phyloP scores from a whole-genome alignment of 805 yeast genomes.

The Wickerhamiella allomyrinae region DNA sequence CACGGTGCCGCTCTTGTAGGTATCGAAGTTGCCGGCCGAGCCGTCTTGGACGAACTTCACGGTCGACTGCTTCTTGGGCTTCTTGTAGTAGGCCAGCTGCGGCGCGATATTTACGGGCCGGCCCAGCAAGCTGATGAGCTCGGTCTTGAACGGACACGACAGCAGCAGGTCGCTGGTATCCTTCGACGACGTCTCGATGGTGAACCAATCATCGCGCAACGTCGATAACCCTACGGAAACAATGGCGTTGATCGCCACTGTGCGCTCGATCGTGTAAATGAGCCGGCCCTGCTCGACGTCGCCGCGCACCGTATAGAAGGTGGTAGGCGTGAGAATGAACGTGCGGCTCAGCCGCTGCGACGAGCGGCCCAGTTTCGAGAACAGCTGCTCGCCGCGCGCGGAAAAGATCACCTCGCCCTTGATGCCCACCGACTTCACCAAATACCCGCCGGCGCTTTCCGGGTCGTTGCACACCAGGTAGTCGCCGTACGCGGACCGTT shows the following conservation, averaged over 20 bases:
- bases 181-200: slow-evolving; percentile 39
- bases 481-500: slow-evolving; percentile 87
- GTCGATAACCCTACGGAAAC: slow-evolving; percentile 53
- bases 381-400: slow-evolving; percentile 62
- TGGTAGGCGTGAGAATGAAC: slow-evolving; percentile 49
- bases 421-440: slow-evolving; percentile 56
- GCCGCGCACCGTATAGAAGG: slow-evolving; percentile 61
- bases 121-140: slow-evolving; percentile 40
- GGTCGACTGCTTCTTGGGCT: slow-evolving; percentile 63
- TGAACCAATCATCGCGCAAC: slow-evolving; percentile 87
- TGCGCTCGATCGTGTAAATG: slow-evolving; percentile 45
- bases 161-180: slow-evolving; percentile 64
- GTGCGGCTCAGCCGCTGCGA: slow-evolving; percentile 63
- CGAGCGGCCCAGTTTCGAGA: slow-evolving; percentile 84
- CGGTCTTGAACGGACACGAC: slow-evolving; percentile 78
- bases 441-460: slow-evolving; percentile 63
- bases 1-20: slow-evolving; percentile 79
- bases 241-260: slow-evolving; percentile 46
- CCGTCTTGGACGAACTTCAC: slow-evolving; percentile 55
- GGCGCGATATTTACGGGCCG: slow-evolving; percentile 48
- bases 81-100: slow-evolving; percentile 71
- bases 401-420: slow-evolving; percentile 64
- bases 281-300: slow-evolving; percentile 49
- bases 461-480: slow-evolving; percentile 71
- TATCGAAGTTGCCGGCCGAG: slow-evolving; percentile 59